Base-by-base conservation (phyloP, 2,329 filamentous ascomycete species). In the Nemania abortiva region DNA sequence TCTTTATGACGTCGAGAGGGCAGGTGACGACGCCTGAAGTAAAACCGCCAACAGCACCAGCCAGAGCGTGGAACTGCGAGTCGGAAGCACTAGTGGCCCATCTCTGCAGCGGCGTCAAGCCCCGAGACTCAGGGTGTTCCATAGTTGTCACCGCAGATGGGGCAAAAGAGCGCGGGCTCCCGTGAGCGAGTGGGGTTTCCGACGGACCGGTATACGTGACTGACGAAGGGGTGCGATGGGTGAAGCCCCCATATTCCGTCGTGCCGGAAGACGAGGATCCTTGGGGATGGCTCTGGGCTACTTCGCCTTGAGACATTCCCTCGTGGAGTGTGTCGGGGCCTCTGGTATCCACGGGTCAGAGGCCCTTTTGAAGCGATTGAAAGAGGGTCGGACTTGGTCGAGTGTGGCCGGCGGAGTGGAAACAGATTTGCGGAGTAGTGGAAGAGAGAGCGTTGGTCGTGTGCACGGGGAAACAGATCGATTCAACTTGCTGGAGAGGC, bases 1-100 rank as follows among this genome's bases (percentile, higher is more conserved):
- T 99, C 85, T 99, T 99, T 82, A 99, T 98, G 71, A 99, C 96
- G 85, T 99, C 96, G 74, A 99, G 90, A 50, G 96, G 96, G 80
- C 96, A 99, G 62, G 95, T 98, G 73, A 98, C 93, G 65, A 99
- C 89, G 59, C 96, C 96, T 7, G 95, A 97, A 24, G 94, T 94
- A 77, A 98, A 93, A 58, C 96, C 96, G 59, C 95, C 95, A 66
- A 93, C 86, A 57, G 95, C 95, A 65, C 96, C 96, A 52, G 94
- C 91, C 65, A 98, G 85, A 71, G 94, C 93, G 80, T 97, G 93
- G 80, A 98, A 90, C 71, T 89, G 87, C 22, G 87, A 84, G 70
- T 90, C 86, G 39, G 88, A 88, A 59, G 88, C 88, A 47, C 78
- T 75, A 56, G 84, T 80, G 24, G 87, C 85, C 86, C 88, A 90